Evolutionary conservation across 2,329 filamentous ascomycete genomes (phyloP), one percentile per base, ranked within the genome.

Genomic region (Claviceps africana): DNA sequence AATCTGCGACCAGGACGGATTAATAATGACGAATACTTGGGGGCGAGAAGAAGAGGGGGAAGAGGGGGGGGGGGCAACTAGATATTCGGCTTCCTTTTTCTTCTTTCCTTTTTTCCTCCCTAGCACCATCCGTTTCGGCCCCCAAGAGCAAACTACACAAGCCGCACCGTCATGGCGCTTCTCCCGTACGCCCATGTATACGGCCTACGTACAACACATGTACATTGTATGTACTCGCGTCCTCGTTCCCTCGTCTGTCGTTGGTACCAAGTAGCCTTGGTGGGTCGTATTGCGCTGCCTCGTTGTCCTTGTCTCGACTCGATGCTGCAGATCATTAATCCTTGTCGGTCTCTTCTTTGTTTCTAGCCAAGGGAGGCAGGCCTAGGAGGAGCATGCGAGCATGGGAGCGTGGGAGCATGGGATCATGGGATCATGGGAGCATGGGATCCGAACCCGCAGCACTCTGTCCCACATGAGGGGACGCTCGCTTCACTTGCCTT

Each of bases 271-370:
- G 33, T 31, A 31, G 9, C 33, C 33, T 37, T 35, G 11, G 46
- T 39, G 49, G 48, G 49, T 51, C 39, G 49, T 28, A 37, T 39
- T 51, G 49, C 42, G 19, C 48, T 13, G 31, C 31, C 4, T 35
- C 13, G 9, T 35, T 37, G 33, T 25, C 35, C 49, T 51, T 22
- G 13, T 51, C 43, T 42, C 43, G 43, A 47, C n/a, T n/a, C n/a
- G n/a, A n/a, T 31, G 44, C 30, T 31, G 44, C 44, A 51, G 44
- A 51, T 51, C 50, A 51, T 33, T 6, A 39, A 45, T 45, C 43
- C 43, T 10, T 45, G 43, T 45, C 22, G 25, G 11, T 43, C 2
- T 28, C 33, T 39, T 33, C n/a, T n/a, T n/a, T 48, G 19, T 30
- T 37, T 37, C 33, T 33, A 25, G 4, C n/a, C 7, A 21, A 40